phyloP scores from a whole-genome alignment of 2,329 filamentous ascomycete genomes.

The Thielaviopsis populi region DNA sequence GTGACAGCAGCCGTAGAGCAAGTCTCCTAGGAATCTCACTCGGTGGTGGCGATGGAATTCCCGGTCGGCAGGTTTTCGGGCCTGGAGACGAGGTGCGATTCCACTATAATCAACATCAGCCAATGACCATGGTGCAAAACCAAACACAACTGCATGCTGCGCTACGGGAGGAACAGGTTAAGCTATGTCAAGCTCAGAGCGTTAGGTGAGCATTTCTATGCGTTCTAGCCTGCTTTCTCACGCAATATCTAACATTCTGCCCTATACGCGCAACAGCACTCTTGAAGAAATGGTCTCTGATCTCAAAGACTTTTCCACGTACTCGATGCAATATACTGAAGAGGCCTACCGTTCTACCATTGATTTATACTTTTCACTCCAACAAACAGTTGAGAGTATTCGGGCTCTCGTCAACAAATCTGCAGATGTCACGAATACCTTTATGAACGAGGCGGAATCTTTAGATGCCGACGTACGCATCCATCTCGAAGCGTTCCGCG shows the following conservation, averaged over 20 bases:
- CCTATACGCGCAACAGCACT: conserved; percentile 8
- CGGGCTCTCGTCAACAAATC: conserved; percentile 52
- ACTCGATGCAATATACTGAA: conserved; percentile 51
- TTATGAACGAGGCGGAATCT: conserved; percentile 43
- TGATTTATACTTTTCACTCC: conserved; percentile 50
- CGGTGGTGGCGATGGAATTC: conserved; percentile 19
- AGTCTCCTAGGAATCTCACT: not conserved
- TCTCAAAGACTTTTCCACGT: conserved; percentile 44
- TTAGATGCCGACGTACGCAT: conserved; percentile 44
- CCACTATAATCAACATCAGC: not conserved
- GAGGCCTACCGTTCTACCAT: conserved; percentile 60
- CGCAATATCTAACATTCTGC: not conserved
- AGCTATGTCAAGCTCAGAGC: conserved; percentile 8
- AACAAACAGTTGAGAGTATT: conserved; percentile 47
- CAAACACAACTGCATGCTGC: conserved; percentile 8
- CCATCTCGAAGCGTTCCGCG: conserved; percentile 45
- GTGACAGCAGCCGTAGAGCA: not conserved
- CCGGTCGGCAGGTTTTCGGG: conserved; percentile 7
- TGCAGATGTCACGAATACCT: conserved; percentile 41
- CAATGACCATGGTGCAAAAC: conserved; percentile 6
- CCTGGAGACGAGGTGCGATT: conserved; percentile 18
- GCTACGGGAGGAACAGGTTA: conserved; percentile 11
- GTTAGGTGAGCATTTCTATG: conserved; percentile 7
- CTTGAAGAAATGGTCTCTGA: conserved; percentile 14
- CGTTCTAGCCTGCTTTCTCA: not conserved